Conservation (phyloP, 805 yeast genomes). For the Cyberlindnera xishuangbannaensis region DNA sequence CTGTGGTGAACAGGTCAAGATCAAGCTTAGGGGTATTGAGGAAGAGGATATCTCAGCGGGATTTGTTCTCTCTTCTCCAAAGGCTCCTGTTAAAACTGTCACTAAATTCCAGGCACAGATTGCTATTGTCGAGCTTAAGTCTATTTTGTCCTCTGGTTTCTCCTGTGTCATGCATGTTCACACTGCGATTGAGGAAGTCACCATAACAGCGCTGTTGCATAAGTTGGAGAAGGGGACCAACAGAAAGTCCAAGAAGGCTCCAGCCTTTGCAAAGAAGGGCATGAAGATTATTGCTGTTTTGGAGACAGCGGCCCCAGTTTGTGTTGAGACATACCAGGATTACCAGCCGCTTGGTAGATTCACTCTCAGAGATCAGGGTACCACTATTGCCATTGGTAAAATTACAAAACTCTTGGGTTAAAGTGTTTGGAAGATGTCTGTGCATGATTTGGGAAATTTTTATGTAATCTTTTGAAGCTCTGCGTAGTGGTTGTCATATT, state of each 20-base stretch:
- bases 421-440: too few relatives aligned
- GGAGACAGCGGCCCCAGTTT: conserved; percentile 81
- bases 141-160: conserved; percentile 91
- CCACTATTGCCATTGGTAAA: conserved; percentile 97
- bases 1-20: conserved; percentile 96
- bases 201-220: conserved; percentile 75
- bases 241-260: conserved; percentile 93
- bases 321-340: conserved; percentile 88
- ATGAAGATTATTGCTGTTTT: conserved; percentile 94
- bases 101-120: conserved; percentile 92
- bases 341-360: conserved; percentile 97
- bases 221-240: conserved; percentile 95
- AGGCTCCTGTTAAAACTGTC: conserved; percentile 86
- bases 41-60: conserved; percentile 95
- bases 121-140: conserved; percentile 93
- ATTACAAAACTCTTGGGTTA: conserved; percentile 81
- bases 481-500: too few relatives aligned
- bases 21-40: conserved; percentile 90
- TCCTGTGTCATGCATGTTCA: conserved; percentile 98
- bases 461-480: too few relatives aligned
- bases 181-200: conserved; percentile 96
- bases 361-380: conserved; percentile 97
- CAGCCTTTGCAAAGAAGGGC: conserved; percentile 98
- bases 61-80: conserved; percentile 80
- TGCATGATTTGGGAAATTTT: too few relatives aligned